A percentile compares a stretch with the other conserved stretches of the same genome.
These are phyloP conservation scores for Cryptosporidium meleagridis DNA, from an alignment of 169 alveolate genomes.

Conservation along the genomic window DNA sequence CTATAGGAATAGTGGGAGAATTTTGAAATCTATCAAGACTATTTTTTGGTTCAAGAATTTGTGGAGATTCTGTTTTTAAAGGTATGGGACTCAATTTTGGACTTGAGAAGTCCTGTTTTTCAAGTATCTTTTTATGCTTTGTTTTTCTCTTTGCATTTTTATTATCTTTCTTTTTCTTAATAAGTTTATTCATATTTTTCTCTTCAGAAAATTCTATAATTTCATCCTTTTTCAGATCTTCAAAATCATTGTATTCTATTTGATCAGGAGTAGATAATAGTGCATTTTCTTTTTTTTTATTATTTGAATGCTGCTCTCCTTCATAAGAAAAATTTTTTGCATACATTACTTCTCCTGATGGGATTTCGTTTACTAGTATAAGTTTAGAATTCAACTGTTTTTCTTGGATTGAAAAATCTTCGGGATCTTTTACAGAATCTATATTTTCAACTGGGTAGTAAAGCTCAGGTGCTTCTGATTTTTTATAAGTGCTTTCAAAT, in stretches of 20 bases:
- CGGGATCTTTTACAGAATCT: background rate
- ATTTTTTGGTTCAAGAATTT: background rate
- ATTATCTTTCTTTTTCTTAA: background rate
- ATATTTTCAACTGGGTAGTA: background rate
- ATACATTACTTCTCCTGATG: background rate
- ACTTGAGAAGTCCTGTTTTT: constrained; percentile 8
- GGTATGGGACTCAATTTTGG: constrained; percentile 3
- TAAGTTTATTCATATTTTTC: background rate
- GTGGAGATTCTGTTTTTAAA: background rate
- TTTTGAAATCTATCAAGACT: background rate
- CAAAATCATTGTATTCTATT: constrained; percentile 11
- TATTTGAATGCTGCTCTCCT: constrained; percentile 37
- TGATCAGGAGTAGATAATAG: background rate
- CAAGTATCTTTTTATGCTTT: background rate
- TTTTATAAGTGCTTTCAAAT: background rate
- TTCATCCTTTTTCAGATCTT: constrained; percentile 2
- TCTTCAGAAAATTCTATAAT: background rate
- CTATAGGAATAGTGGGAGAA: background rate
- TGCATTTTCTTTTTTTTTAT: background rate
- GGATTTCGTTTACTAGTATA: constrained; percentile 27
- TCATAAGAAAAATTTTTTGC: constrained; percentile 30
- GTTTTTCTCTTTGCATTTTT: background rate
- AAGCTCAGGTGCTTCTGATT: background rate
- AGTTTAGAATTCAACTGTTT: constrained; percentile 3
- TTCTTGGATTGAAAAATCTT: constrained; percentile 54